These are phyloP conservation scores for Capsella rubella DNA, from an alignment of 441 rosid genomes.

Conservation along the genomic window DNA sequence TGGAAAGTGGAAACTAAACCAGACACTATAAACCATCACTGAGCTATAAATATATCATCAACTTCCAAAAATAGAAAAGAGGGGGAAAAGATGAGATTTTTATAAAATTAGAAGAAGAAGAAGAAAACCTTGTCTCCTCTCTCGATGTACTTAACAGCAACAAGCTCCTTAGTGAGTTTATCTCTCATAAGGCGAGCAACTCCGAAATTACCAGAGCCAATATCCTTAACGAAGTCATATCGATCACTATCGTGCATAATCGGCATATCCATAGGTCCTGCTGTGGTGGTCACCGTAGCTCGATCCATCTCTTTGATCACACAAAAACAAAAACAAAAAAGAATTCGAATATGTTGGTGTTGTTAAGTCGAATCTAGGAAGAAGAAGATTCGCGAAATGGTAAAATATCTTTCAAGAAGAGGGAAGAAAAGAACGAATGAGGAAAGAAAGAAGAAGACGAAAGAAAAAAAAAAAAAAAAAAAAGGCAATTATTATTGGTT, in stretches of 20 bases:
- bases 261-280: conserved; percentile 71
- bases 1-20: conserved; percentile 11
- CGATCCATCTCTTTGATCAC: conserved; percentile 54
- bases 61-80: conserved; percentile 27
- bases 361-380: conserved; percentile 25
- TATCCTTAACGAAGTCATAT: conserved; percentile 67
- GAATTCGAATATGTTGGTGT: conserved; percentile 11
- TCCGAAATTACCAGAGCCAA: conserved; percentile 74
- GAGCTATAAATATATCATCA: conserved; percentile 11
- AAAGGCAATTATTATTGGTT: conserved; percentile 35
- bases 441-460: neutral
- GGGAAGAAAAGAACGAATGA: conserved; percentile 14
- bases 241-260: conserved; percentile 77
- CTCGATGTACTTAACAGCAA: conserved; percentile 79
- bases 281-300: conserved; percentile 51
- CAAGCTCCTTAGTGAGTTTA: conserved; percentile 62
- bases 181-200: conserved; percentile 73
- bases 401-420: conserved; percentile 17
- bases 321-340: neutral
- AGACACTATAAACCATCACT: conserved; percentile 22
- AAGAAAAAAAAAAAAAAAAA: neutral
- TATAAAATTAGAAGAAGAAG: too few relatives aligned
- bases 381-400: conserved; percentile 32
- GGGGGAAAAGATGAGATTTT: neutral
- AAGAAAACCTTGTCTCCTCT: conserved; percentile 65